phyloP scores from a whole-genome alignment of 495 filamentous ascomycete species.

The Daldinia loculata region DNA sequence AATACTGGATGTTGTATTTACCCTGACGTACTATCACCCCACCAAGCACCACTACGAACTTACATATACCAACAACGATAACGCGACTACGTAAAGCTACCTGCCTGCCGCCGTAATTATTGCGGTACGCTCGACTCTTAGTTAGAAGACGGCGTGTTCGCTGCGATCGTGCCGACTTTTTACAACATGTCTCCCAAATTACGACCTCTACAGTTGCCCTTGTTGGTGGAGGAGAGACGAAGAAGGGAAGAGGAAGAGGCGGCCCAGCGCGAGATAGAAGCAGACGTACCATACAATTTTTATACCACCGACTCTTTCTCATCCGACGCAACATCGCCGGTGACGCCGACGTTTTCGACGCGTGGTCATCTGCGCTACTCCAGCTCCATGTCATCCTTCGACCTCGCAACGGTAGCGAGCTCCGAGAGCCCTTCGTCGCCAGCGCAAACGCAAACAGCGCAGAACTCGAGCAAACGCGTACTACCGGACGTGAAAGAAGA shows the following conservation, averaged over 20 bases:
- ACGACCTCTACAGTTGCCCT: conserved; percentile 59
- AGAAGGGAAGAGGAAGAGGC: conserved; percentile 51
- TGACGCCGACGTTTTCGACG: conserved; percentile 68
- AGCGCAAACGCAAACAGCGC: conserved; percentile 47
- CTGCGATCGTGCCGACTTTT: not conserved
- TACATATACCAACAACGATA: conserved; percentile 29
- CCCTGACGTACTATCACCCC: conserved; percentile 40
- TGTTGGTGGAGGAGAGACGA: conserved; percentile 61
- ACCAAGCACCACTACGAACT: conserved; percentile 31
- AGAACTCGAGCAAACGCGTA: conserved; percentile 56
- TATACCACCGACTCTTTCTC: conserved; percentile 59
- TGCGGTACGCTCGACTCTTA: not conserved
- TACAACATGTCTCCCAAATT: conserved; percentile 60
- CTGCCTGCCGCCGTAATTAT: conserved; percentile 2
- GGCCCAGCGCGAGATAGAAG: conserved; percentile 27
- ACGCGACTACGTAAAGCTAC: conserved; percentile 16
- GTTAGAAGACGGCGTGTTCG: not conserved
- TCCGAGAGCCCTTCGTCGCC: conserved; percentile 58
- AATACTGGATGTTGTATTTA: conserved; percentile 42
- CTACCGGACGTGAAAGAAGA: conserved; percentile 66
- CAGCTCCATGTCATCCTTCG: conserved; percentile 61
- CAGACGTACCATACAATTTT: conserved; percentile 41
- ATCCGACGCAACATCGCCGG: conserved; percentile 66
- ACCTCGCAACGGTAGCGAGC: conserved; percentile 49
- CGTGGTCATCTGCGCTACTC: conserved; percentile 66